Conservation (phyloP, 2,329 filamentous ascomycete genomes). For the Peltaster fructicola region DNA sequence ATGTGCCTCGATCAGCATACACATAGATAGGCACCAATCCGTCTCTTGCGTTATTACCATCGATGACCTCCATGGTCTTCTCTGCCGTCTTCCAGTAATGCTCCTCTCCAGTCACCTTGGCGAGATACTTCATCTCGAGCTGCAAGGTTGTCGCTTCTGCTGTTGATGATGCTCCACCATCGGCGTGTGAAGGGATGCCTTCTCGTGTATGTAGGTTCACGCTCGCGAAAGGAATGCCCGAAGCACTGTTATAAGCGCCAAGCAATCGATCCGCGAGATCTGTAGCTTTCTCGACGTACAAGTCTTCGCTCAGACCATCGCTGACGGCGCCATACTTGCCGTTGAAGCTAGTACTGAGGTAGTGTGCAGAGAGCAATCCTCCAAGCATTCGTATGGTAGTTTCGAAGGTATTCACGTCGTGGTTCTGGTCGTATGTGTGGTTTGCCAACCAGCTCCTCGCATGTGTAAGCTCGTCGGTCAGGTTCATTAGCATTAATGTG, state of each 20-base stretch:
- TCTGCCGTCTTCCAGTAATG: slow-evolving; percentile 87
- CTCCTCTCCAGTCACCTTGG: slow-evolving; percentile 82
- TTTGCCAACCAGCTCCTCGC: slow-evolving; percentile 79
- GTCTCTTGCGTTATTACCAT: slow-evolving; percentile 60
- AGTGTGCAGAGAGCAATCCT: slow-evolving; percentile 81
- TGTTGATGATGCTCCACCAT: slow-evolving; percentile 78
- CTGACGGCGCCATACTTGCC: slow-evolving; percentile 53
- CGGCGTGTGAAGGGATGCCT: slow-evolving; percentile 65
- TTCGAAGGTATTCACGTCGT: slow-evolving; percentile 95
- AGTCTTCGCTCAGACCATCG: slow-evolving; percentile 61
- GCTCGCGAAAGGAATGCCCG: slow-evolving; percentile 78
- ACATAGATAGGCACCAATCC: slow-evolving; percentile 88
- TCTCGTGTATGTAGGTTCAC: slow-evolving; percentile 65
- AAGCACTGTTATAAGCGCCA: slow-evolving; percentile 70
- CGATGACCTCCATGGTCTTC: slow-evolving; percentile 78
- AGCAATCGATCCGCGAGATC: slow-evolving; percentile 79
- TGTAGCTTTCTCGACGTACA: slow-evolving; percentile 90
- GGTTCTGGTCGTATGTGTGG: slow-evolving; percentile 74
- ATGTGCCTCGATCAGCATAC: slow-evolving; percentile 58
- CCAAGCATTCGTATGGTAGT: slow-evolving; percentile 96
- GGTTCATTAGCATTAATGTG: slow-evolving; percentile 96
- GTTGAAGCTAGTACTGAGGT: slow-evolving; percentile 71
- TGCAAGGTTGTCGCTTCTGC: slow-evolving; percentile 86
- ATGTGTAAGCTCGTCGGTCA: slow-evolving; percentile 67
- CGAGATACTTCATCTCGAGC: slow-evolving; percentile 91